Evolutionary conservation across 805 yeast genomes (phyloP).

Genomic region (Priceomyces medius): DNA sequence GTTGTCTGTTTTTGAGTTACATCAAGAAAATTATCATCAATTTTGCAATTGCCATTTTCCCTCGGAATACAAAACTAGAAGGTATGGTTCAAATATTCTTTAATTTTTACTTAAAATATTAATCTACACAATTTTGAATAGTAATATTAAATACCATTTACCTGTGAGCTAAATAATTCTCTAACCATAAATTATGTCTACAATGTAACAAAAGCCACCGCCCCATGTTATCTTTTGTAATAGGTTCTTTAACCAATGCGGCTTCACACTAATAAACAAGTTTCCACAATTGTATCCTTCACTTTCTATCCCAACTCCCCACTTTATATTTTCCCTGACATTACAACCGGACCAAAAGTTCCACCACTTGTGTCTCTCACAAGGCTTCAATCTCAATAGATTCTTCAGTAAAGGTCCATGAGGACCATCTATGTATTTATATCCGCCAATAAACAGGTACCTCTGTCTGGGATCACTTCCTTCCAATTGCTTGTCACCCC

Average conservation of each 20-base stretch:
- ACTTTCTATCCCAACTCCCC: slow-evolving; percentile 86
- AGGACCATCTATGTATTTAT: slow-evolving; percentile 92
- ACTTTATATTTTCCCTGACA: slow-evolving; percentile 65
- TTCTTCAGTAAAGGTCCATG: slow-evolving; percentile 84
- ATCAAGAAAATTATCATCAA: not conserved
- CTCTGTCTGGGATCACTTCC: slow-evolving; percentile 75
- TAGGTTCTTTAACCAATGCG: slow-evolving; percentile 47
- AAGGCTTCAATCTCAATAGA: slow-evolving; percentile 63
- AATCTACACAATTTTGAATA: too few relatives aligned
- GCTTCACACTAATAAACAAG: slow-evolving; percentile 52
- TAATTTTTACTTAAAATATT: too few relatives aligned
- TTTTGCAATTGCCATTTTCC: too few relatives aligned
- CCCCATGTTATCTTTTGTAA: slow-evolving; percentile 58
- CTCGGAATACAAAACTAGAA: too few relatives aligned
- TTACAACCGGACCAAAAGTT: slow-evolving; percentile 82
- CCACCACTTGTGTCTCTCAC: slow-evolving; percentile 93
- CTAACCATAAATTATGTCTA: slow-evolving; percentile 51
- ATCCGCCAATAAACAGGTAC: slow-evolving; percentile 81
- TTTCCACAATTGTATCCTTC: slow-evolving; percentile 85
- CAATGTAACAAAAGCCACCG: slow-evolving; percentile 56
- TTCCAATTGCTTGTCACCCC: slow-evolving; percentile 83
- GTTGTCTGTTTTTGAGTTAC: not conserved
- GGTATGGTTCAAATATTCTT: too few relatives aligned
- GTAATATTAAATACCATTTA: not conserved
- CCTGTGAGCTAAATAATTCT: not conserved